A percentile compares a stretch with the other conserved stretches of the same genome.
Evolutionary conservation across 148 eudicot species (phyloP).

Genomic region (Cornus kousa): DNA sequence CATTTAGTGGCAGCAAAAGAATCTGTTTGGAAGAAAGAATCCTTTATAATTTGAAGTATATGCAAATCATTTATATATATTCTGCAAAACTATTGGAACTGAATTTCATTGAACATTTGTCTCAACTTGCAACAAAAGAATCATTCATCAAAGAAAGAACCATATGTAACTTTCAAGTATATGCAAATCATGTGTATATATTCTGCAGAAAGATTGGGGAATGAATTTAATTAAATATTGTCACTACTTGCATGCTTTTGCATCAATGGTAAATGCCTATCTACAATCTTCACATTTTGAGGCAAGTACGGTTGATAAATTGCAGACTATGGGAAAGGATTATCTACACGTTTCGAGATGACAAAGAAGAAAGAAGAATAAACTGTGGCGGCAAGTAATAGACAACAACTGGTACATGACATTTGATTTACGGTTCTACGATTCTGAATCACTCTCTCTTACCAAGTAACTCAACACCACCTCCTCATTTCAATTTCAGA

Average conservation of each 20-base stretch:
- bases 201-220: constrained; percentile 26
- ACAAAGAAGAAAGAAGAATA: not conserved
- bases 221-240: too few species aligned
- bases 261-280: not conserved
- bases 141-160: too few species aligned
- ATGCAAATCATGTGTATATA: too few species aligned
- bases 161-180: too few species aligned
- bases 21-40: not conserved
- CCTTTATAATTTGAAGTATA: not conserved
- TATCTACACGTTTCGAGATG: not conserved
- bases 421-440: not conserved
- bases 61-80: not conserved
- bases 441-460: not conserved
- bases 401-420: not conserved
- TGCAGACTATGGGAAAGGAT: not conserved
- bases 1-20: too few species aligned
- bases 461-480: not conserved
- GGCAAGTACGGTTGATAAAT: too few species aligned
- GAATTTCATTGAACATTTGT: not conserved
- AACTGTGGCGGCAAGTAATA: not conserved
- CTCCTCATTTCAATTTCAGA: not conserved
- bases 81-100: not conserved
- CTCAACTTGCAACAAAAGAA: not conserved
- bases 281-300: not conserved
- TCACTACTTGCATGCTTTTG: not conserved